Evolutionary conservation across 306 rosid species (phyloP).

Genomic region (Quercus wislizeni): DNA sequence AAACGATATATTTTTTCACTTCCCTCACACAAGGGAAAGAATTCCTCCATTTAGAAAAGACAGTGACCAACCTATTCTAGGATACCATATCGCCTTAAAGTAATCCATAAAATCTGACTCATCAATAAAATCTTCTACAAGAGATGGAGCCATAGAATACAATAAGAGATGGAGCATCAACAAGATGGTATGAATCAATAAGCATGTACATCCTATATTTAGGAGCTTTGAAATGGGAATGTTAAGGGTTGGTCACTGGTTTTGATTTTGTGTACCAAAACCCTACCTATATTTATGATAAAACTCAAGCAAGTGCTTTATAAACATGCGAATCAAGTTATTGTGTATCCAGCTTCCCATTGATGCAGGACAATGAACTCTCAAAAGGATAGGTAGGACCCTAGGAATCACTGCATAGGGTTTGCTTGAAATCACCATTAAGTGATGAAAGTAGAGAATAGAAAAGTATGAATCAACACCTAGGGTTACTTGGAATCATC

Average conservation of each 20-base stretch:
- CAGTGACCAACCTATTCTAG: conserved; percentile 63
- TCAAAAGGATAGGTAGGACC: no score
- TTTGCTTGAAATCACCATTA: no score
- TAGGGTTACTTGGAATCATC: no score
- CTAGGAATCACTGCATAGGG: no score
- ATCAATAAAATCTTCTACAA: conserved; percentile 62
- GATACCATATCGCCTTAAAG: conserved; percentile 85
- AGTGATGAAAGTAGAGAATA: no score
- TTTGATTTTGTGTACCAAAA: not conserved
- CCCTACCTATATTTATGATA: not conserved
- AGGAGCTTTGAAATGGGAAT: not conserved
- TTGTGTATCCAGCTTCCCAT: not conserved
- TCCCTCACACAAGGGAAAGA: not conserved
- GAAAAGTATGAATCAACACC: no score
- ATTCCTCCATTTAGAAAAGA: conserved; percentile 24
- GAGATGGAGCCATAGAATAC: conserved; percentile 26
- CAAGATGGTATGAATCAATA: conserved; percentile 6
- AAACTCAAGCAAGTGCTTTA: not conserved
- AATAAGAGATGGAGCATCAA: conserved; percentile 8
- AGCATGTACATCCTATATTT: conserved; percentile 6
- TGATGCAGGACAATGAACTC: not conserved
- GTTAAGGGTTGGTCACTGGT: not conserved
- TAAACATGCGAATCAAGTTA: not conserved
- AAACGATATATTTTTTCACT: not conserved
- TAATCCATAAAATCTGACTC: conserved; percentile 73